phyloP scores from a whole-genome alignment of 225 moss, liverwort and hornwort genomes.

The Physcomitrellopsis africana region DNA sequence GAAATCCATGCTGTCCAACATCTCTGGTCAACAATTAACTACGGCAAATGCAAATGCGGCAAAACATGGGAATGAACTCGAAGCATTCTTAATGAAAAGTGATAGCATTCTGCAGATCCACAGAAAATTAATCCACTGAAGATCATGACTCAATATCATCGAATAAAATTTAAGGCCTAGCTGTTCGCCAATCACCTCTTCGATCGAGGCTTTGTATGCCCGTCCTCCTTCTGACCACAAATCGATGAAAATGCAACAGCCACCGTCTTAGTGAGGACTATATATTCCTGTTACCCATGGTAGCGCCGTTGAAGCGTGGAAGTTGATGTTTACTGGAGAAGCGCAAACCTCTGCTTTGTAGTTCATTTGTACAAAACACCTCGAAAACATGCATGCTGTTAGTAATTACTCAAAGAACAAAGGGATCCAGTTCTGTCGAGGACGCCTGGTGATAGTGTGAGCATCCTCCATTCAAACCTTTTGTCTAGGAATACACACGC shows the following conservation, averaged over 20 bases:
- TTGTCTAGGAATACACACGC: conserved; percentile 42
- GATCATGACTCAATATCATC: background rate
- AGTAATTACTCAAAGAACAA: background rate
- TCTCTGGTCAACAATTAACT: background rate
- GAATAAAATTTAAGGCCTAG: background rate
- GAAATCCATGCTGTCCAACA: background rate
- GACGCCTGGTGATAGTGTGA: background rate
- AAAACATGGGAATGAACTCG: background rate
- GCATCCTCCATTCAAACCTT: conserved; percentile 40
- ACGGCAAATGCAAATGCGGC: background rate
- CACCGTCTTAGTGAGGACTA: background rate
- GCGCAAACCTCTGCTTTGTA: background rate
- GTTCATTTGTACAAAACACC: conserved; percentile 1
- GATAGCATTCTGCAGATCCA: background rate
- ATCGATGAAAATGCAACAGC: no score
- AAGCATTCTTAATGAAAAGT: background rate
- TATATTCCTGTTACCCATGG: background rate
- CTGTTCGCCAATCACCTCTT: background rate
- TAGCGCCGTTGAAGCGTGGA: background rate
- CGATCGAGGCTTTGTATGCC: background rate
- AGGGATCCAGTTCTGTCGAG: background rate
- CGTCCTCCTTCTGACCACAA: background rate
- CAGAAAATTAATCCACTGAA: background rate
- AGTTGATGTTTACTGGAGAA: background rate
- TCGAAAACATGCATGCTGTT: background rate